phyloP scores from a whole-genome alignment of 2,329 filamentous ascomycete species.

The Teratosphaeria pseudoeucalypti region DNA sequence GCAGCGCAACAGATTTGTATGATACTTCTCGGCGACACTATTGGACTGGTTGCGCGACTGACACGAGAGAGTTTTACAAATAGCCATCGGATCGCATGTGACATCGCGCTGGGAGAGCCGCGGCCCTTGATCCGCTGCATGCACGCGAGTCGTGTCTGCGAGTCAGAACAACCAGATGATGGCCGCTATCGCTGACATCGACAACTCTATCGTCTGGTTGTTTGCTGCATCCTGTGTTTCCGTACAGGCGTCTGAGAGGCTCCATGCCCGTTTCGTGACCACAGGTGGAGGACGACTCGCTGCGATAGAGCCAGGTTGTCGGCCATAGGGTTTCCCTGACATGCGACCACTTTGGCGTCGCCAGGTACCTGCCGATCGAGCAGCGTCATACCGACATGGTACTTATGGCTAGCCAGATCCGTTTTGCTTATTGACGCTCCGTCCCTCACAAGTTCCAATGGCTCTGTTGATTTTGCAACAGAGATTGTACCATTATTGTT shows the following conservation, averaged over 20 bases:
- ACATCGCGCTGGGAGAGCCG: not conserved
- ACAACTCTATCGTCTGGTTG: not conserved
- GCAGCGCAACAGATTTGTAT: not conserved
- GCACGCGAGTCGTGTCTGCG: not conserved
- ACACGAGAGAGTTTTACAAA: not conserved
- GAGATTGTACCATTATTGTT: not conserved
- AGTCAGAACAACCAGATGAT: not conserved
- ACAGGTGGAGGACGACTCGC: not conserved
- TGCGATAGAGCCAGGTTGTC: not conserved
- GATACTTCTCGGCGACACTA: not conserved
- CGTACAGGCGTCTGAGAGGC: not conserved
- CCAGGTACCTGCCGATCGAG: not conserved
- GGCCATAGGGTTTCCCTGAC: not conserved
- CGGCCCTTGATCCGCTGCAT: not conserved
- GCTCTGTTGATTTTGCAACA: not conserved
- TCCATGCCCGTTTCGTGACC: not conserved
- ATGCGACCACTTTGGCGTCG: not conserved
- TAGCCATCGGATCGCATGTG: not conserved
- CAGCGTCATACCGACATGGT: not conserved
- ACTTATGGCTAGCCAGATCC: not conserved
- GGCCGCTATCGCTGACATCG: not conserved
- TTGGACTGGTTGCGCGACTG: not conserved
- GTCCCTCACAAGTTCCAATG: not conserved
- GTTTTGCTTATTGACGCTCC: not conserved
- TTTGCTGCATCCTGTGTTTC: not conserved